A percentile compares a stretch with the other conserved stretches of the same genome.
phyloP scores from a whole-genome alignment of 2,329 filamentous ascomycete genomes.

The Plectosphaerella cucumerina region DNA sequence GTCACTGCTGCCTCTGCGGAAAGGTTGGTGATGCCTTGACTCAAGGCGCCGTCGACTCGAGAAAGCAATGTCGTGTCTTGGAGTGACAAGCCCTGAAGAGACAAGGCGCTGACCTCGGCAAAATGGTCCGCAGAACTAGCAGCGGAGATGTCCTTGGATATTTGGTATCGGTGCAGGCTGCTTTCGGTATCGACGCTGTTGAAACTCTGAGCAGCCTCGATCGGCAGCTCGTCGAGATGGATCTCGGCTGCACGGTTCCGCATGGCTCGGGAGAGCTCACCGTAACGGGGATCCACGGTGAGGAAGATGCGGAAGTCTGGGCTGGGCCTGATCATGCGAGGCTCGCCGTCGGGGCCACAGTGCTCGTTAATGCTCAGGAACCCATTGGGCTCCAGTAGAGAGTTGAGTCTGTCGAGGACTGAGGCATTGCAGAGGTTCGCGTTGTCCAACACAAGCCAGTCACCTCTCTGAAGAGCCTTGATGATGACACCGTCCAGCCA shows the following conservation, averaged over 20 bases:
- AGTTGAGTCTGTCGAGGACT: slow-evolving; percentile 91
- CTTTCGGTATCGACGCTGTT: slow-evolving; percentile 38
- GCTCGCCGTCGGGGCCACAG: slow-evolving; percentile 74
- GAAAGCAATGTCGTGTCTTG: slow-evolving; percentile 37
- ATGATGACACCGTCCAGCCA: slow-evolving; percentile 95
- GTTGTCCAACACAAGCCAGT: slow-evolving; percentile 95
- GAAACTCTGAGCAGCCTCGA: neutral
- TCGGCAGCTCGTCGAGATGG: slow-evolving; percentile 55
- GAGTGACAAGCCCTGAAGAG: slow-evolving; percentile 44
- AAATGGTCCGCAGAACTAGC: slow-evolving; percentile 15
- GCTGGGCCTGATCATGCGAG: slow-evolving; percentile 76
- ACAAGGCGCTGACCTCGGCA: slow-evolving; percentile 24
- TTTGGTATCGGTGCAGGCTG: slow-evolving; percentile 41
- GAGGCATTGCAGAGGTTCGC: slow-evolving; percentile 95
- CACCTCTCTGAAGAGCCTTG: slow-evolving; percentile 76
- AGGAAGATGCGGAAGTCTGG: slow-evolving; percentile 87
- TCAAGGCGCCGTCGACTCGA: slow-evolving; percentile 16
- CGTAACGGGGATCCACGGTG: slow-evolving; percentile 87
- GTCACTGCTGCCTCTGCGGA: slow-evolving; percentile 1
- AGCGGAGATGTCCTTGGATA: slow-evolving; percentile 26
- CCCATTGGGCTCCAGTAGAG: slow-evolving; percentile 85
- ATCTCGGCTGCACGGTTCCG: slow-evolving; percentile 91
- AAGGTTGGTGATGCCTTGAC: slow-evolving; percentile 2
- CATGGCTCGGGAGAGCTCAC: slow-evolving; percentile 94
- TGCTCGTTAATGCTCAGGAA: slow-evolving; percentile 91